A percentile compares a stretch with the other conserved stretches of the same genome.
Conservation (phyloP, 2,329 filamentous ascomycete genomes). For the Botrytis cinerea region DNA sequence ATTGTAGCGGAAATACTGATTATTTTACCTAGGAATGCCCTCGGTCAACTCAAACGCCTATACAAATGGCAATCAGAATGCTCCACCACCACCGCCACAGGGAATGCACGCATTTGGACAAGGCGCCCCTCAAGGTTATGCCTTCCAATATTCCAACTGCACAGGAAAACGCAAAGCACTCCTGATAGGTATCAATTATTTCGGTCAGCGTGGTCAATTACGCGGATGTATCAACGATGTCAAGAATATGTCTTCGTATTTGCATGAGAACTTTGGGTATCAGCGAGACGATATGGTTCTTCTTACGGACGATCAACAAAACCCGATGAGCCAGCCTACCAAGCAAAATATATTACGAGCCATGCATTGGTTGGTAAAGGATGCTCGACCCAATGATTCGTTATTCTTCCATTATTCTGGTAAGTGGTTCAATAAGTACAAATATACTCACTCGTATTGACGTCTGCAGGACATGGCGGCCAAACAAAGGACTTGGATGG, state of each 20-base stretch:
- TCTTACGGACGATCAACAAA: conserved; percentile 94
- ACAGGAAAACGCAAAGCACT: conserved; percentile 86
- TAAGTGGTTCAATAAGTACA: conserved; percentile 46
- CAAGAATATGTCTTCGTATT: conserved; percentile 91
- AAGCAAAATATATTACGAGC: conserved; percentile 93
- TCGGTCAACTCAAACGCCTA: conserved; percentile 54
- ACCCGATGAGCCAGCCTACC: conserved; percentile 94
- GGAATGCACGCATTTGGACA: conserved; percentile 73
- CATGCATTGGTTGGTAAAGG: conserved; percentile 98
- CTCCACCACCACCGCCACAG: conserved; percentile 68
- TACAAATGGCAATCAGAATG: conserved; percentile 57
- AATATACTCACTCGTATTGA: conserved; percentile 27
- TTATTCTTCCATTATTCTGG: conserved; percentile 98
- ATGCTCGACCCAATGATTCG: conserved; percentile 87
- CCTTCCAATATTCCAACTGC: conserved; percentile 89
- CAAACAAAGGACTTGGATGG: conserved; percentile 78
- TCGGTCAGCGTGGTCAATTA: conserved; percentile 85
- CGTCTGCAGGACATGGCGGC: conserved; percentile 68
- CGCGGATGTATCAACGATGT: conserved; percentile 97
- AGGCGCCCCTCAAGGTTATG: conserved; percentile 78
- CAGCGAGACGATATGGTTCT: conserved; percentile 96
- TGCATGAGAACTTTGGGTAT: conserved; percentile 88
- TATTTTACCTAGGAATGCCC: conserved; percentile 43
- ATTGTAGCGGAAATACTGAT: conserved; percentile 12
- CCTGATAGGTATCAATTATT: conserved; percentile 95